These are phyloP conservation scores for Acorus gramineus DNA, from an alignment of 106 monocot species.

Conservation along the genomic window DNA sequence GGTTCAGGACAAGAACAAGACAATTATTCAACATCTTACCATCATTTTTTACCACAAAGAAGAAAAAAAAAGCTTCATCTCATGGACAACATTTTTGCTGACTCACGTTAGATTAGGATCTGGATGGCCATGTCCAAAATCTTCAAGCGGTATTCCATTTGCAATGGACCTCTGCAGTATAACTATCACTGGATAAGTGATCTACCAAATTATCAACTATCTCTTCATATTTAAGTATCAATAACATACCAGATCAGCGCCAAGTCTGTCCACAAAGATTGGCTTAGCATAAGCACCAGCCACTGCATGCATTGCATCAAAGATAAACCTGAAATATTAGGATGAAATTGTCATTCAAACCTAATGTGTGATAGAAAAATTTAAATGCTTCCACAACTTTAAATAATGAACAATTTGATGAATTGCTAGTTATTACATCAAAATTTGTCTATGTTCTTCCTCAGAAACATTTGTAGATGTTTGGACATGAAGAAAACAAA, in stretches of 20 bases:
- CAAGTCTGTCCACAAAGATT: conserved; percentile 92
- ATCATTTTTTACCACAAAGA: no score
- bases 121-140: conserved; percentile 97
- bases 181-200: no score
- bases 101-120: conserved; percentile 96
- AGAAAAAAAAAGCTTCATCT: no score
- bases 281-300: conserved; percentile 97
- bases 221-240: no score
- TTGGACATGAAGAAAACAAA: no score
- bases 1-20: conserved; percentile 12
- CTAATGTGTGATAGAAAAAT: background rate
- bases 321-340: conserved; percentile 61
- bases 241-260: conserved; percentile 56
- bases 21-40: background rate
- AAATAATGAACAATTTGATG: background rate
- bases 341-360: background rate
- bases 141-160: conserved; percentile 93
- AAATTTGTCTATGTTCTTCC: no score
- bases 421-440: no score
- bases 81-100: no score
- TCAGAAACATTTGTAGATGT: no score
- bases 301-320: conserved; percentile 99
- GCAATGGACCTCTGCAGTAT: conserved; percentile 54
- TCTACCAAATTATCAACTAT: no score
- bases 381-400: background rate